Base-by-base conservation (phyloP, 2,329 filamentous ascomycete genomes). In the Aspergillus floridensis region DNA sequence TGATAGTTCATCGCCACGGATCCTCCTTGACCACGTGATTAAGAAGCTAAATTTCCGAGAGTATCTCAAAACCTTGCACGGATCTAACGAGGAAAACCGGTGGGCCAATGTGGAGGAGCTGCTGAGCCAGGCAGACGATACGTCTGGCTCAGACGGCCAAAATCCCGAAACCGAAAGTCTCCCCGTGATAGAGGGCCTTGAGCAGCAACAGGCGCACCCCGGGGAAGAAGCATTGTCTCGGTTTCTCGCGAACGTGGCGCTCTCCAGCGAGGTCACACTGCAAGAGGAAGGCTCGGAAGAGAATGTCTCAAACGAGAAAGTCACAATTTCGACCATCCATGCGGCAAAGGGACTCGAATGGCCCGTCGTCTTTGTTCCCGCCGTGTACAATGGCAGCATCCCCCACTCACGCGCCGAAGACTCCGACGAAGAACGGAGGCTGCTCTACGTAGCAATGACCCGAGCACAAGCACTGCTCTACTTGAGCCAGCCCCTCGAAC, bases 361-460 rank as follows among this genome's bases (percentile, higher is more conserved):
- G 95, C 93, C 93, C 0, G 83, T 96, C 1, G 92, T 98, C 1
- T 98, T 98, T 73, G 87, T 98, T 16, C 93, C 95, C 5, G 91
- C 90, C 1, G 89, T 92, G 26, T 96, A 96, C 71, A 86, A 92
- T 50, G 95, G 93, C 0, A 93, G 89, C 2, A 96, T 98, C 60
- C 93, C 93, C 4, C 93, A 98, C 73, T 89, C 88, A 2, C 84
- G 93, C 66, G 85, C 92, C 1, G 93, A 97, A 49, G 91, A 98
- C 70, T 81, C 83, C 3, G 89, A 93, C 58, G 93, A 99, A 74
- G 93, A 99, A 73, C 83, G 95, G 60, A 84, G 93, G 29, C 77
- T 99, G 49, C 81, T 99, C 0, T 99, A 98, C 69, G 95, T 99
- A 14, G 93, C 93, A 29, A 98, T 99, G 93, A 99, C 93, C 3